Base-by-base conservation (phyloP, 176 grass and related monocot genomes). In the maize (Zea mays) region DNA sequence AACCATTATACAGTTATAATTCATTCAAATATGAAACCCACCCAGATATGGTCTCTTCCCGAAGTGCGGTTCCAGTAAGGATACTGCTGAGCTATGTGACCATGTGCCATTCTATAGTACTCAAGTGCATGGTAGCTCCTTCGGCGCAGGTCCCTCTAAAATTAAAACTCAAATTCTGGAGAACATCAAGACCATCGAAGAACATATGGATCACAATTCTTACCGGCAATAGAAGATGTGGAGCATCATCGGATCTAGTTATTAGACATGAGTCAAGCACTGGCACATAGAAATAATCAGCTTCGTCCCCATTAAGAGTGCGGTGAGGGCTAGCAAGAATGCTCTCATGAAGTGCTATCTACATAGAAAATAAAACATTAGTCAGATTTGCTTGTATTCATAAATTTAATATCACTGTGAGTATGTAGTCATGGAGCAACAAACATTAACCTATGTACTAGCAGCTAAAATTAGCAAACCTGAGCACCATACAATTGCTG, bases 251-350 rank as follows among this genome's bases (percentile, higher is more conserved):
- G 39, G 95, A 93, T 80, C 95, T 88, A 74, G 91, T 87, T 80
- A 98, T 94, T 71, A 98, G 59, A 86, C 91, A 98, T 43, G 92
- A 94, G 82, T 98, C 95, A 83, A 98, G 76, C 73, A 92, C 91
- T 10, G 95, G 91, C 42, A 98, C 91, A 78, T 98, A 98, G 54
- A 98, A 98, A 91, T 90, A 98, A 92, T 98, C 91, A 85, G 95
- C 91, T 86, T 98, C 91, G 16, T 94, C 95, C 64, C 70, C 95
- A 83, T 98, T 98, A 72, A 98, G 82, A 47, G 95, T 94, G 69
- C 95, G 82, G 62, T 98, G 74, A 86, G 91, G 89, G 75, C 95
- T 98, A 75, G 95, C 87, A 72, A 94, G 87, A 79, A 98, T 86
- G 91, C 95, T 94, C 83, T 98, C 95, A 76, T 92, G 90, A 47